Evolutionary conservation across 78 protist species (phyloP).

Genomic region (Protostelium mycophagum): DNA sequence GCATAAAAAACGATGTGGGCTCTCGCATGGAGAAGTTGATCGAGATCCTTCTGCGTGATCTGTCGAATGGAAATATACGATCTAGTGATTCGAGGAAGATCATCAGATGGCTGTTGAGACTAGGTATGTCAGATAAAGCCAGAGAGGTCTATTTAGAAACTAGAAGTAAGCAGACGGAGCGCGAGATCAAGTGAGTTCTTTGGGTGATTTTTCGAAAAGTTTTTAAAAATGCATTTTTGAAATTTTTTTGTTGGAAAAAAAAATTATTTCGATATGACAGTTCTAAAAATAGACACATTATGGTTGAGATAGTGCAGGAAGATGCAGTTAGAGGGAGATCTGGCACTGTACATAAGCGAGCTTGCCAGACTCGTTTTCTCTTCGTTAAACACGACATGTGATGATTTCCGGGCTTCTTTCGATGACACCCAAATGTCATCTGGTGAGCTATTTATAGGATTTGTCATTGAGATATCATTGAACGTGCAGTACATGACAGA

Average conservation of each 20-base stretch:
- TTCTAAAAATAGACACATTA: background rate
- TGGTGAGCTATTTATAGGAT: background rate
- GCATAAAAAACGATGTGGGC: background rate
- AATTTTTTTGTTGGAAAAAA: too few species aligned
- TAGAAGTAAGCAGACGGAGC: background rate
- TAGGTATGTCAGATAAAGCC: background rate
- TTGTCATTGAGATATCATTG: too few species aligned
- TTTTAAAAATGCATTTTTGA: too few species aligned
- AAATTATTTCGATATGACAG: too few species aligned
- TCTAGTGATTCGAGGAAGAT: background rate
- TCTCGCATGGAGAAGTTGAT: background rate
- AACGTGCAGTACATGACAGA: too few species aligned
- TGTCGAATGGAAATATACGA: background rate
- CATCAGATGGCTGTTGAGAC: background rate
- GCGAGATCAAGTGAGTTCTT: background rate
- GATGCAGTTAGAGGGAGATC: background rate
- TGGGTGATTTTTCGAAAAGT: too few species aligned
- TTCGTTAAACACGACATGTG: background rate
- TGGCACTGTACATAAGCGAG: background rate
- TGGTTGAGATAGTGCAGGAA: background rate
- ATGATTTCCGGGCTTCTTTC: background rate
- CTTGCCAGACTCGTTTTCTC: background rate
- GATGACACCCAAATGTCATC: background rate
- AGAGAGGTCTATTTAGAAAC: background rate
- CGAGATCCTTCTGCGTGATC: background rate